Evolutionary conservation across 768 basidiomycete species (phyloP), one percentile per base, ranked within the genome.

Genomic region (Suillus fuscotomentosus): DNA sequence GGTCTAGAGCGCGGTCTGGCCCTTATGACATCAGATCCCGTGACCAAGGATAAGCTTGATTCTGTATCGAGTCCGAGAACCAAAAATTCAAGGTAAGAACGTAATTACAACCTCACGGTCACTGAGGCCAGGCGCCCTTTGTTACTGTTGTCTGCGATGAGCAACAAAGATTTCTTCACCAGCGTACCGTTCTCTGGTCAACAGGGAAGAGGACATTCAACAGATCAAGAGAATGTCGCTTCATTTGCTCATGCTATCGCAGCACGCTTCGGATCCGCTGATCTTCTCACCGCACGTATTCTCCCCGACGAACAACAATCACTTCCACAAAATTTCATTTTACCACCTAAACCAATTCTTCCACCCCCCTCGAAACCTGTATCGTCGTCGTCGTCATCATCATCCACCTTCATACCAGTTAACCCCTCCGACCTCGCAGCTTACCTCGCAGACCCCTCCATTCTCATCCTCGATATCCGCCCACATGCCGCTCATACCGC

Each of bases 401-500:
- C 55, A 73, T 76, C 66, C 31, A 67, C 47, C 0, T 72, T 78
- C 56, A 39, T 65, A n/a, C 14, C 73, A 34, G 47, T 79, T 20
- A 20, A 66, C 2, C 76, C 81, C 20, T 62, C 70, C 3, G 70
- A 71, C 24, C 74, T 84, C 57, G 43, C 70, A 0, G 31, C 67
- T 0, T 69, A 76, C 66, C 69, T 83, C 15, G 64, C 73, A 0
- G 77, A 81, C 63, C 71, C 79, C 0, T 45, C 76, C 14, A 70
- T 76, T 36, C 88, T 99, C 72, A 76, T 97, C 70, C 82, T 99
- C 77, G 96, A 98, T 79, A 89, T 98, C 61, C 87, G 96, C 0
- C 88, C 94, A 13, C 91, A 92, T 76, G 88, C 89, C 20, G 86
- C 89, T 8, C 90, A 86, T 74, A 77, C 86, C 7, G 71, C 83